These are phyloP conservation scores for Galium porrigens DNA, from an alignment of 305 asterid species.

Conservation along the genomic window DNA sequence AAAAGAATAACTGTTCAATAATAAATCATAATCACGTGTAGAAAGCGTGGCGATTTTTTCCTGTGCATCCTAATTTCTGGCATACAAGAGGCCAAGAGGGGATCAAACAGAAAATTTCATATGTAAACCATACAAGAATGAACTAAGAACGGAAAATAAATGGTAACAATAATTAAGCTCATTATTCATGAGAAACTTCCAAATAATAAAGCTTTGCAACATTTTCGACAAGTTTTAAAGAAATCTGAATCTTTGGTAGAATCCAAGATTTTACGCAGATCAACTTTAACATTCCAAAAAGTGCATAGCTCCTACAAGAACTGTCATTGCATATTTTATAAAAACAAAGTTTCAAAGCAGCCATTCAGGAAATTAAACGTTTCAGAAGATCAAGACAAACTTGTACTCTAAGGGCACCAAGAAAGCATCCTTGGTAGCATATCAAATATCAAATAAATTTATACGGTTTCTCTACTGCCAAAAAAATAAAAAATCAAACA, in stretches of 20 bases:
- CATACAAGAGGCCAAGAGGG: too few relatives aligned
- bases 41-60: too few relatives aligned
- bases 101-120: too few relatives aligned
- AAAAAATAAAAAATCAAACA: background rate
- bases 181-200: too few relatives aligned
- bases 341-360: background rate
- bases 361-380: background rate
- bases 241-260: background rate
- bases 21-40: background rate
- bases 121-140: too few relatives aligned
- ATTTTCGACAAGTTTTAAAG: background rate
- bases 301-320: background rate
- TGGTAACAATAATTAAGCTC: too few relatives aligned
- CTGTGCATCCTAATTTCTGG: too few relatives aligned
- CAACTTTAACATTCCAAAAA: background rate
- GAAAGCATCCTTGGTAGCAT: background rate
- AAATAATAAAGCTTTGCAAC: too few relatives aligned
- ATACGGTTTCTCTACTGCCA: background rate
- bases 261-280: background rate
- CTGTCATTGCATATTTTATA: background rate
- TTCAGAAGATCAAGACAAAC: background rate
- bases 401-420: background rate
- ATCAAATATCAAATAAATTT: background rate
- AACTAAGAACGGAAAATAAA: too few relatives aligned
- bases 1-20: too few relatives aligned